Evolutionary conservation across 2,329 filamentous ascomycete species (phyloP).

Genomic region (Pseudogymnoascus sp.): DNA sequence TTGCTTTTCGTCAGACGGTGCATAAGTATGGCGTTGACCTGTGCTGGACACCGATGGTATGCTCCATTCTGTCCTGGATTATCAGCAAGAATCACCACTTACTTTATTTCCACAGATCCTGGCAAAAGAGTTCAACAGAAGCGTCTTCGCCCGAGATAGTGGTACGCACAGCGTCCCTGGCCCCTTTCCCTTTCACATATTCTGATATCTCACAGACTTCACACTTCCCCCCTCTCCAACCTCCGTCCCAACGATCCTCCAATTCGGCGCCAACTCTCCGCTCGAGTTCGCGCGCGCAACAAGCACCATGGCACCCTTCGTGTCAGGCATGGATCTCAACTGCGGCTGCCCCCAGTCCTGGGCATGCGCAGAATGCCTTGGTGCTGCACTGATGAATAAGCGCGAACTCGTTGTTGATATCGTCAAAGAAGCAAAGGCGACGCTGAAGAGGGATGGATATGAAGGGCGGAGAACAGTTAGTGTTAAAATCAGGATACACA

Average conservation of each 20-base stretch:
- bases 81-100: neutral
- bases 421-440: conserved; percentile 46
- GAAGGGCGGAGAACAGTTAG: conserved; percentile 44
- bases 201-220: conserved; percentile 39
- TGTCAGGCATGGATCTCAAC: conserved; percentile 60
- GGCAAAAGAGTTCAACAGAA: conserved; percentile 60
- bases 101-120: conserved; percentile 35
- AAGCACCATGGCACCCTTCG: conserved; percentile 50
- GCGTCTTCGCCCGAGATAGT: conserved; percentile 48
- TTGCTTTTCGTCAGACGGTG: conserved; percentile 61
- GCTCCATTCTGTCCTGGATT: neutral
- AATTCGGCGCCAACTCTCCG: conserved; percentile 56
- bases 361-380: conserved; percentile 60
- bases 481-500: conserved; percentile 62
- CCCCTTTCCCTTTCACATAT: neutral
- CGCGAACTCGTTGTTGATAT: conserved; percentile 58
- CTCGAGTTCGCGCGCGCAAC: conserved; percentile 55
- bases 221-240: conserved; percentile 45
- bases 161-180: conserved; percentile 31
- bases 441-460: conserved; percentile 45
- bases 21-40: conserved; percentile 56
- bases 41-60: conserved; percentile 61
- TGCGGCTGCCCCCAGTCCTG: conserved; percentile 67
- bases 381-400: conserved; percentile 59
- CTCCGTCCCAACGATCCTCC: conserved; percentile 54